Percentiles rank a stretch among this genome's conserved stretches.
Evolutionary conservation across 2,329 filamentous ascomycete genomes (phyloP).

Genomic region (Aspergillus hortae): DNA sequence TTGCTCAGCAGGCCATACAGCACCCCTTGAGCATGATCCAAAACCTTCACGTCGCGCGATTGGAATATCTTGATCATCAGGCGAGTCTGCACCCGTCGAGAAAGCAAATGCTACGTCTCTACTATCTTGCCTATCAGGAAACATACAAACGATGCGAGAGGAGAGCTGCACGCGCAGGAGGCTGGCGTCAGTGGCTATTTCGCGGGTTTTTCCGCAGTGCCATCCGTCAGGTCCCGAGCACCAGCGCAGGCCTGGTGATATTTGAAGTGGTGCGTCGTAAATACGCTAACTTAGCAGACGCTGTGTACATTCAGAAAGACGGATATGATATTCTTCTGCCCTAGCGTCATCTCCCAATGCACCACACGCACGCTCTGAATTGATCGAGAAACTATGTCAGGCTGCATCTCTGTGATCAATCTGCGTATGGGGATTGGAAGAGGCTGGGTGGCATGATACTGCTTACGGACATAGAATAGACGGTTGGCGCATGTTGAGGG

Average conservation of each 20-base stretch:
- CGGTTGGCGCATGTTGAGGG: too few relatives aligned
- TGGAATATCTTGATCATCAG: constrained; percentile 58
- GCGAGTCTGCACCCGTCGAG: constrained; percentile 40
- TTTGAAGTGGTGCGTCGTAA: constrained; percentile 62
- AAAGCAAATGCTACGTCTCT: constrained; percentile 49
- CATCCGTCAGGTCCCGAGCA: constrained; percentile 60
- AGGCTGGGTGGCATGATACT: too few relatives aligned
- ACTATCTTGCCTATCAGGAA: constrained; percentile 59
- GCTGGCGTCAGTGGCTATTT: constrained; percentile 57
- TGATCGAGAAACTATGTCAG: too few relatives aligned
- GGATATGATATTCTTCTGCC: constrained; percentile 60
- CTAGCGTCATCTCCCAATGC: constrained; percentile 22
- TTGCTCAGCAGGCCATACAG: constrained; percentile 57
- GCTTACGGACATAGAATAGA: too few relatives aligned
- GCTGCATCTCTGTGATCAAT: too few relatives aligned
- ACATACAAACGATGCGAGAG: constrained; percentile 54
- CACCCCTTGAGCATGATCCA: constrained; percentile 60
- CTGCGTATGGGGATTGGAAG: too few relatives aligned
- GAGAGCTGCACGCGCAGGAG: constrained; percentile 49
- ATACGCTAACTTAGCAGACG: constrained; percentile 54
- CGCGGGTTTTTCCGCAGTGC: constrained; percentile 55
- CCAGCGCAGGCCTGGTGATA: constrained; percentile 61
- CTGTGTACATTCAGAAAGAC: constrained; percentile 54
- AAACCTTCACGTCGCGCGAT: constrained; percentile 56
- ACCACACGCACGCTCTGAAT: too few relatives aligned